These are phyloP conservation scores for Aspergillus novofumigatus DNA, from an alignment of 2,329 filamentous ascomycete genomes.

Conservation along the genomic window DNA sequence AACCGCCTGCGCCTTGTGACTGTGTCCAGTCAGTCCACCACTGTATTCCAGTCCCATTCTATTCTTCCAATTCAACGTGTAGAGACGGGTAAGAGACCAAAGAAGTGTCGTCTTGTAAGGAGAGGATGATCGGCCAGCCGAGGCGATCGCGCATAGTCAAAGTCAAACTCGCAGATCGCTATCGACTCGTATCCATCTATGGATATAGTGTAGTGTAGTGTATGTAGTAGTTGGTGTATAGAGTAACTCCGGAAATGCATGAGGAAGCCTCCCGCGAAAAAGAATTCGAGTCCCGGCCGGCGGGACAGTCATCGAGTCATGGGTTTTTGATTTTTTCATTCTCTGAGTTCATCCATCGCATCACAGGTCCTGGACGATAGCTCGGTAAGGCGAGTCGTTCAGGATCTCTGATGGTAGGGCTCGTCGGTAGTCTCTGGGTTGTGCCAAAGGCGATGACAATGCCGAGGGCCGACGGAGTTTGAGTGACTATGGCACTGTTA, in stretches of 20 bases:
- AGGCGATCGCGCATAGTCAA: neutral
- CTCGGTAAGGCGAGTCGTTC: constrained; percentile 23
- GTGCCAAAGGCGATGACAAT: constrained; percentile 38
- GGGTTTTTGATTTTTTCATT: neutral
- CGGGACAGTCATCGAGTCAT: neutral
- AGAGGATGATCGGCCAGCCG: neutral
- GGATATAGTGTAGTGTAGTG: neutral
- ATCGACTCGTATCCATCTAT: neutral
- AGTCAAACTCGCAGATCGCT: neutral
- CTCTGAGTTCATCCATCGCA: neutral
- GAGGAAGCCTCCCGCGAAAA: neutral
- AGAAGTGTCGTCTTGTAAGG: neutral
- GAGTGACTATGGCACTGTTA: constrained; percentile 25
- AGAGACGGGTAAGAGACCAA: too few species aligned
- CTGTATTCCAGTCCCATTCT: neutral
- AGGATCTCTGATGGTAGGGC: constrained; percentile 31
- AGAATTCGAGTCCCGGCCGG: neutral
- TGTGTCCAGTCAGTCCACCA: neutral
- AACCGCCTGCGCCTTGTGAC: neutral
- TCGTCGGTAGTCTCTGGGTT: constrained; percentile 36
- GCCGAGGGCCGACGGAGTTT: constrained; percentile 37
- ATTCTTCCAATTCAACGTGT: neutral
- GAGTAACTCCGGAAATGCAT: neutral
- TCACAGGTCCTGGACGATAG: constrained; percentile 16
- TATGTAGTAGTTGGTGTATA: too few species aligned